These are phyloP conservation scores for Tardiomyces depauwii DNA, from an alignment of 1,139 yeast genomes.

Conservation along the genomic window DNA sequence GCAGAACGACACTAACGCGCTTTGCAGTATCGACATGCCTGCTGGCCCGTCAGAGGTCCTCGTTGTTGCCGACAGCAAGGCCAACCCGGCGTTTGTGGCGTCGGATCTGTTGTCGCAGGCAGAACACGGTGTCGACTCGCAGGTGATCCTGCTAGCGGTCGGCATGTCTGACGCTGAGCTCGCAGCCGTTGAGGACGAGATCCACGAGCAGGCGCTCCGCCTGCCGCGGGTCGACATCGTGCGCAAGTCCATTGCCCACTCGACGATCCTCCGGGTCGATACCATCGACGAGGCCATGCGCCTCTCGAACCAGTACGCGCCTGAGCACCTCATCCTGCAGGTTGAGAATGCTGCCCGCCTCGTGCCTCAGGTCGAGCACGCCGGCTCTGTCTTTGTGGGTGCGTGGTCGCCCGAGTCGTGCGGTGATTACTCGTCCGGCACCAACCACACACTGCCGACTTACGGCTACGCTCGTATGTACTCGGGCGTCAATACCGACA, in stretches of 20 bases:
- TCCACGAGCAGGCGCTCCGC: slow-evolving; percentile 70
- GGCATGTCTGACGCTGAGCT: slow-evolving; percentile 50
- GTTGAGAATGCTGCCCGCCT: slow-evolving; percentile 62
- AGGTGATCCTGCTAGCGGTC: slow-evolving; percentile 84
- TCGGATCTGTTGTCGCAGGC: slow-evolving; percentile 94
- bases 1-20: slow-evolving; percentile 88
- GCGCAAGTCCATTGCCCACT: slow-evolving; percentile 83
- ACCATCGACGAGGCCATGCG: slow-evolving; percentile 67
- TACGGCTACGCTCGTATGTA: slow-evolving; percentile 97
- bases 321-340: slow-evolving; percentile 93
- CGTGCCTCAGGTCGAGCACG: slow-evolving; percentile 72
- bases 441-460: slow-evolving; percentile 95
- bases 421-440: slow-evolving; percentile 96
- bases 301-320: slow-evolving; percentile 85
- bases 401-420: slow-evolving; percentile 94
- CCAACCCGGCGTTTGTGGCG: slow-evolving; percentile 94
- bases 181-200: slow-evolving; percentile 63
- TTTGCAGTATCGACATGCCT: slow-evolving; percentile 97
- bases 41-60: slow-evolving; percentile 98
- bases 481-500: slow-evolving; percentile 92
- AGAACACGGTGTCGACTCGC: slow-evolving; percentile 97
- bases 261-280: slow-evolving; percentile 62
- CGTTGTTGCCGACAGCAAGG: slow-evolving; percentile 75
- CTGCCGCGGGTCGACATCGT: slow-evolving; percentile 92
- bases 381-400: slow-evolving; percentile 95